Base-by-base conservation (phyloP, 1,139 yeast genomes). In the Yamadazyma trypodendri region DNA sequence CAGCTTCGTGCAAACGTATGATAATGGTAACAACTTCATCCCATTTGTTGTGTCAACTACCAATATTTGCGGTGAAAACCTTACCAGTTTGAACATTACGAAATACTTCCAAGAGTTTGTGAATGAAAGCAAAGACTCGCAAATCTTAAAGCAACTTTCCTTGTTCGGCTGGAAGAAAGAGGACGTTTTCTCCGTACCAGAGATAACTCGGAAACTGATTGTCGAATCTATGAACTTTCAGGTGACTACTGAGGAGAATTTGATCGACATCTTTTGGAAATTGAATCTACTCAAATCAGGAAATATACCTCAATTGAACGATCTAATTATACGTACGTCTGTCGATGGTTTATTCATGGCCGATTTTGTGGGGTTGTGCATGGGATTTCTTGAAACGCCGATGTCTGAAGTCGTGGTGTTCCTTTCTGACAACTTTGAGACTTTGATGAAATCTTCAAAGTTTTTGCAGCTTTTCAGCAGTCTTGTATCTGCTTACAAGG, bases 61-160 rank as follows among this genome's bases (percentile, higher is more conserved):
- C 24, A 68, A 63, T 6, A 46, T 76, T 7, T 58, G 77, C 9
- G 58, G 57, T 36, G 73, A 72, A 11, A 79, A 75, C 50, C 55
- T 78, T 2, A 32, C 67, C 12, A 65, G 68, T 20, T 77, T 77
- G 46, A 77, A 79, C 3, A 48, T 63, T n/a, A 50, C 56, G 2
- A 68, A 65, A 14, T 68, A 60, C 40, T 53, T 81, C n/a, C 80
- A 78, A 42, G 71, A 68, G 10, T 81, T 64, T 42, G 57, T 83
- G 13, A 64, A 72, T 34, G 55, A 54, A 13, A 51, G 66, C 10
- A 18, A 41, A 9, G 35, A 43, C 29, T 39, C 37, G 11, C 25
- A 37, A 1, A 24, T 44, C 6, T 44, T 49, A 28, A 34, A 41
- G 30, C 43, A 43, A 23, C 31, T 52, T 12, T 42, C 55, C 3